Base-by-base conservation (phyloP, 495 filamentous ascomycete genomes). In the Achaetomiella virescens region DNA sequence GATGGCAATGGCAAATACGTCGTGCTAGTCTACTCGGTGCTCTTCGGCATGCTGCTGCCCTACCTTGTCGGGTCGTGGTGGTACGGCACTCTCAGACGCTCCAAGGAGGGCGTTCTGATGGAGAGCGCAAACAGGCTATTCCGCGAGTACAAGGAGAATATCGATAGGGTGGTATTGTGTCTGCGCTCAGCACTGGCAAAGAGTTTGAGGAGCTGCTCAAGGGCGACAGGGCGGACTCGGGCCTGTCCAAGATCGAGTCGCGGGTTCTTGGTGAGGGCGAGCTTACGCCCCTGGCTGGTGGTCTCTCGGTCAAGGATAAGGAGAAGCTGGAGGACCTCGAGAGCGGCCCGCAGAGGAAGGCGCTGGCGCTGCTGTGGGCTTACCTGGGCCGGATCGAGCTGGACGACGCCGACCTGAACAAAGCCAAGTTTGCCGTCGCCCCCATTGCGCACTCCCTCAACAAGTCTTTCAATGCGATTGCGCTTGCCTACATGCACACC, bases 51-150 rank as follows among this genome's bases (percentile, higher is more conserved):
- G 29, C 72, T 96, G 40, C 72, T 98, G 42, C 93, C 93, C 12
- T 98, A 96, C 66, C 77, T 95, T 46, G 95, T 97, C 36, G 93
- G 93, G 24, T 87, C 85, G 33, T 98, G 93, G 93, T 98, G 93
- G 93, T 98, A 97, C 68, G 93, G 93, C 50, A 95, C 90, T 7
- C 90, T 96, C 67, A 79, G 85, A 45, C 80, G 89, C 66, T 97
- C 93, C 18, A 93, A 89, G 70, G 93, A 98, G 72, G 86, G 86
- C 59, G 87, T 97, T 29, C 78, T 95, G 36, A 84, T 95, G 52
- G 88, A 90, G 60, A 97, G 87, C 68, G 91, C 93, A 53, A 93
- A 93, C 62, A 88, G 89, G 53, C 82, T 98, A 37, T 97, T 98
- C 80, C 84, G 83, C 54, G 90, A 93, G 66, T 97, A 93, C 74